Evolutionary conservation across 176 grass and related monocot genomes (phyloP), one percentile per base, ranked within the genome.

Genomic region (Thinopyrum elongatum): DNA sequence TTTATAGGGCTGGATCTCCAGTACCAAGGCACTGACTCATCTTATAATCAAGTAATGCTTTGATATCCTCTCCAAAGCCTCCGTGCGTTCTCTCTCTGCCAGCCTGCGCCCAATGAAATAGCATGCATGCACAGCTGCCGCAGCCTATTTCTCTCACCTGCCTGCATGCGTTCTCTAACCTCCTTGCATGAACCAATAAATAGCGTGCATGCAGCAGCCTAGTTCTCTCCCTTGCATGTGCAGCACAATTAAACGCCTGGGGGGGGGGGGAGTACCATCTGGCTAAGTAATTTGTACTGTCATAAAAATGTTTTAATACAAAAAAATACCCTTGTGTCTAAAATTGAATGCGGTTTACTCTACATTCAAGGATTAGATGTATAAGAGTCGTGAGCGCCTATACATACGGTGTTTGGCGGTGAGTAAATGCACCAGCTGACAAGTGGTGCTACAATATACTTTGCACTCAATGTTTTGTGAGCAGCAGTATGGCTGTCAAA

Each of bases 401-500:
- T 27, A 1, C 46, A 8, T 33, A 72, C 4, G 9, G 10, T 69
- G 70, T 81, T 89, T 69, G 27, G 27, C 55, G 65, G 71, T 77
- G n/a, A 61, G 28, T 82, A 76, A 90, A 71, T 90, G 88, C 38
- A 82, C 60, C 83, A 85, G 61, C 70, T 69, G 65, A 42, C 55
- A 12, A 25, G 51, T 65, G 46, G 16, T 74, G 41, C 66, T 55
- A 73, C 66, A 84, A 73, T 80, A 89, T 74, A 57, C 41, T 38
- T 70, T 77, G 38, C 23, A 53, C n/a, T 89, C 7, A 51, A 53
- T 80, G 76, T 46, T 73, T 80, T 70, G 64, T 80, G 59, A 64
- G 82, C 27, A 85, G 28, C 30, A 21, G 30, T 64, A 74, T 26
- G 65, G 5, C 82, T 89, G 68, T 73, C 55, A 64, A 80, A 73